A percentile compares a stretch with the other conserved stretches of the same genome.
Evolutionary conservation across 345 rosid genomes (phyloP).

Genomic region (Gynandropsis gynandra): DNA sequence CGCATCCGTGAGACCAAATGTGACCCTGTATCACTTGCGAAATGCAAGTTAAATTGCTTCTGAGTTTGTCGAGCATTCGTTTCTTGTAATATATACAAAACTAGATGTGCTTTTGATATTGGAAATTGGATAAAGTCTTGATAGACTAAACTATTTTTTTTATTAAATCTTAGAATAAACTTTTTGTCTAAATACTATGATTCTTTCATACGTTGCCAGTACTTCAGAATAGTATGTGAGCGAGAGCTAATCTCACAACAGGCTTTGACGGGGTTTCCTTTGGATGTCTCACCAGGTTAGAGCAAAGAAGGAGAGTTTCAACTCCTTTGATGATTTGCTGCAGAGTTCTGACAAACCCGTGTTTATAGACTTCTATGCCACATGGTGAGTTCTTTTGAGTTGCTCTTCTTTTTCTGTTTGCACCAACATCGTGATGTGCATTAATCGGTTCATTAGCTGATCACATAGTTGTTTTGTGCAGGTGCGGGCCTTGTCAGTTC

Average conservation of each 20-base stretch:
- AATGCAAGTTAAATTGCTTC: no score
- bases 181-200: no score
- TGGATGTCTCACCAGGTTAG: constrained; percentile 32
- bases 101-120: no score
- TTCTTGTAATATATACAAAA: no score
- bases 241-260: not conserved
- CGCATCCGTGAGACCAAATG: no score
- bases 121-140: no score
- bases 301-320: constrained; percentile 74
- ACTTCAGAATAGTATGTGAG: no score
- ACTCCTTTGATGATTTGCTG: constrained; percentile 65
- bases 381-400: constrained; percentile 44
- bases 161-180: no score
- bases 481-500: constrained; percentile 97
- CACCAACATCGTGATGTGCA: not conserved
- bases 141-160: no score
- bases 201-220: no score
- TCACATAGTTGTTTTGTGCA: constrained; percentile 22
- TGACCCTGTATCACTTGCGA: no score
- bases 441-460: not conserved
- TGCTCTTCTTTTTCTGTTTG: not conserved
- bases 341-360: constrained; percentile 64
- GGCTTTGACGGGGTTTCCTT: not conserved
- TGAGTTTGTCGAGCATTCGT: no score
- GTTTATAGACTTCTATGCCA: constrained; percentile 81